A percentile compares a stretch with the other conserved stretches of the same genome.
These are phyloP conservation scores for Pezicula carpinea DNA, from an alignment of 2,329 filamentous ascomycete genomes.

Conservation along the genomic window DNA sequence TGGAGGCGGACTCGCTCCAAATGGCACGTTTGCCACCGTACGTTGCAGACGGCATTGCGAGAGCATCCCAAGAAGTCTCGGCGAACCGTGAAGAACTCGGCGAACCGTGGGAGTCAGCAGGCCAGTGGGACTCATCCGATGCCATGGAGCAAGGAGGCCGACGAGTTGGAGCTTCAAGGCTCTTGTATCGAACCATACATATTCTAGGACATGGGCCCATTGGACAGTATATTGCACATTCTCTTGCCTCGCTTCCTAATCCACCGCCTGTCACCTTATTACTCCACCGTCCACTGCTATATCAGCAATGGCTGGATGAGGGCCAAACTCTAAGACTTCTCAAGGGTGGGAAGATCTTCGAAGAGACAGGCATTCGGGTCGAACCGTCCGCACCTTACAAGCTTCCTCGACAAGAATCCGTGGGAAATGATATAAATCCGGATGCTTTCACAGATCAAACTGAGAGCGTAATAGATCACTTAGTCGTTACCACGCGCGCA, in stretches of 20 bases:
- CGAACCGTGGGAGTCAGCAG: too few species aligned
- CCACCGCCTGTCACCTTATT: conserved; percentile 62
- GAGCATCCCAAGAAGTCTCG: too few species aligned
- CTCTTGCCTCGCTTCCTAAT: conserved; percentile 50
- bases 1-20: too few species aligned
- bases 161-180: background rate
- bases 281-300: conserved; percentile 43
- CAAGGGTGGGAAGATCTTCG: conserved; percentile 35
- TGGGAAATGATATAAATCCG: conserved; percentile 10
- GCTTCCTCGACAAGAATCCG: background rate
- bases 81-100: too few species aligned
- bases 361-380: conserved; percentile 26
- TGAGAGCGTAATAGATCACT: conserved; percentile 52
- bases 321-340: conserved; percentile 41
- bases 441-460: conserved; percentile 24
- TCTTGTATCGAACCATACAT: conserved; percentile 41
- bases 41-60: too few species aligned
- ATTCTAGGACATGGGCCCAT: conserved; percentile 61
- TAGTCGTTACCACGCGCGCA: conserved; percentile 67
- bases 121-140: too few species aligned
- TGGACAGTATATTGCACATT: conserved; percentile 62
- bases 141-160: background rate
- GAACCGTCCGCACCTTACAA: conserved; percentile 17
- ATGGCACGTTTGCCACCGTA: too few species aligned
- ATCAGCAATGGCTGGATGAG: conserved; percentile 42